phyloP scores from a whole-genome alignment of 331 rosid genomes.

The Stylosanthes scabra region DNA sequence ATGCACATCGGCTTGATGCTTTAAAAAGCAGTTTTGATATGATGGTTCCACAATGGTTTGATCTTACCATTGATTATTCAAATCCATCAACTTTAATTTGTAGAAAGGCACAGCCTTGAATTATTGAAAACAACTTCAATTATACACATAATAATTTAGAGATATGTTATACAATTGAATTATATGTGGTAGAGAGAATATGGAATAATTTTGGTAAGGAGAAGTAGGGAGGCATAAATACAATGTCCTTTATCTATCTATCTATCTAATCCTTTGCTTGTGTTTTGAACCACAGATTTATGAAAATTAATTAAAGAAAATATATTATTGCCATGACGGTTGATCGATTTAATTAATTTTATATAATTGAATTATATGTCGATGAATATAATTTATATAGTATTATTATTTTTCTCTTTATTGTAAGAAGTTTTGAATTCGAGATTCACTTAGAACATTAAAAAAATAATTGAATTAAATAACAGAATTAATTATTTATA shows the following conservation, averaged over 20 bases:
- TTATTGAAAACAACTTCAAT: conserved; percentile 27
- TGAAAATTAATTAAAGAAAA: too few species aligned
- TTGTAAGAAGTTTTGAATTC: too few species aligned
- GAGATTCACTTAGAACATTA: too few species aligned
- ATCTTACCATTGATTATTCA: conserved; percentile 34
- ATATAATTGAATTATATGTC: too few species aligned
- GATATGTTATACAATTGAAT: conserved; percentile 38
- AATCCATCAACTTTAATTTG: conserved; percentile 38
- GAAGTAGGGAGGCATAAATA: conserved; percentile 51
- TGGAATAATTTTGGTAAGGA: conserved; percentile 29
- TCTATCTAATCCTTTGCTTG: conserved; percentile 26
- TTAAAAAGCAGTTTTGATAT: background rate
- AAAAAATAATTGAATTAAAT: too few species aligned
- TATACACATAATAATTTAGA: conserved; percentile 23
- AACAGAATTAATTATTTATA: too few species aligned
- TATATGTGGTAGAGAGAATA: conserved; percentile 35
- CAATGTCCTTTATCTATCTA: conserved; percentile 33
- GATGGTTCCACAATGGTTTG: conserved; percentile 36
- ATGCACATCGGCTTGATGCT: conserved; percentile 38
- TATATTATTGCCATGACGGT: too few species aligned
- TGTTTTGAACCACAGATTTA: conserved; percentile 30
- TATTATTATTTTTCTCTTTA: too few species aligned
- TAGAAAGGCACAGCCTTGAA: conserved; percentile 37
- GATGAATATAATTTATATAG: too few species aligned
- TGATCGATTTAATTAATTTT: too few species aligned